phyloP scores from a whole-genome alignment of 2,329 filamentous ascomycete species.

The Stagonosporopsis chrysanthemi region DNA sequence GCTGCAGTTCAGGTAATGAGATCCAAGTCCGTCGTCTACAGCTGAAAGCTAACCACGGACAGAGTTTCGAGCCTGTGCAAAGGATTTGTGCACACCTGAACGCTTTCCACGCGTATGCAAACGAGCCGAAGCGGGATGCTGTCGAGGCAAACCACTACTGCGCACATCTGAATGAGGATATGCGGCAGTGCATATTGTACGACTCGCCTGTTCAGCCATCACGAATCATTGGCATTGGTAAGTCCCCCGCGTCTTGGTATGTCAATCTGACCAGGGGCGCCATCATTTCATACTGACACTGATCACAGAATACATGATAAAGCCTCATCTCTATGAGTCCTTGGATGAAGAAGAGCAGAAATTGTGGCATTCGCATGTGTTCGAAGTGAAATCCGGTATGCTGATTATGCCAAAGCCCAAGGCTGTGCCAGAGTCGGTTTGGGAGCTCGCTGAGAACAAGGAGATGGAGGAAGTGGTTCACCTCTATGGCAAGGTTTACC shows the following conservation, averaged over 20 bases:
- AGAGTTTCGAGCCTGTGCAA: slow-evolving; percentile 75
- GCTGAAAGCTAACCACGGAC: not conserved
- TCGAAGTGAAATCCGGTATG: slow-evolving; percentile 80
- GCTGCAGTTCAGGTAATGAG: slow-evolving; percentile 61
- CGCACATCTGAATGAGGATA: slow-evolving; percentile 75
- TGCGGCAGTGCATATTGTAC: slow-evolving; percentile 87
- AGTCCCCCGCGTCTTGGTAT: not conserved
- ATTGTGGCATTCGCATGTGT: slow-evolving; percentile 80
- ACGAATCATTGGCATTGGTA: slow-evolving; percentile 74
- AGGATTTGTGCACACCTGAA: slow-evolving; percentile 83
- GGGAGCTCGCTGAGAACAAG: slow-evolving; percentile 78
- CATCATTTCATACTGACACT: not conserved
- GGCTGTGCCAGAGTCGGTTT: slow-evolving; percentile 64
- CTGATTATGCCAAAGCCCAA: slow-evolving; percentile 74
- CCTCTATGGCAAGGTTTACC: slow-evolving; percentile 84
- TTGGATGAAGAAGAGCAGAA: slow-evolving; percentile 72
- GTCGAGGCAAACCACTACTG: slow-evolving; percentile 89
- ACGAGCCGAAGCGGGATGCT: slow-evolving; percentile 67
- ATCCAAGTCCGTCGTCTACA: not conserved
- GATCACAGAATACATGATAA: slow-evolving; percentile 79
- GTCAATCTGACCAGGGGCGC: not conserved
- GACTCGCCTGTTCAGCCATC: slow-evolving; percentile 72
- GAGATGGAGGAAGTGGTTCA: slow-evolving; percentile 81
- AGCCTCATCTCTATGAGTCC: slow-evolving; percentile 69
- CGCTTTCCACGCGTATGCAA: slow-evolving; percentile 85